Conservation (phyloP, 2,329 filamentous ascomycete genomes). For the Cercospora brassicicola region DNA sequence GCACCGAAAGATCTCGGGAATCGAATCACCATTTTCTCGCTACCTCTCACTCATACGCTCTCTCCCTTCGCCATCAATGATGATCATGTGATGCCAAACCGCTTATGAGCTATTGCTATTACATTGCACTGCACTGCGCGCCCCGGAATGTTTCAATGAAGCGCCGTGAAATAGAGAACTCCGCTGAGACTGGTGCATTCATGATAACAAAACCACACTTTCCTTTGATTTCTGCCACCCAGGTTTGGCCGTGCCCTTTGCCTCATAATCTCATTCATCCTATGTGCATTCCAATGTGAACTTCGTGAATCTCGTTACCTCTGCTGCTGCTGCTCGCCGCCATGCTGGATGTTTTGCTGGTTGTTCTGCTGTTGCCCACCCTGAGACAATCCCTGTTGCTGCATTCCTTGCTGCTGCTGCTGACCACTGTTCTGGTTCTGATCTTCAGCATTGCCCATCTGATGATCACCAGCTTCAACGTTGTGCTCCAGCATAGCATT, state of each 20-base stretch:
- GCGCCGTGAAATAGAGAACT: conserved; percentile 4
- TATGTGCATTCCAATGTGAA: conserved; percentile 12
- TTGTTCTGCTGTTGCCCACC: background rate
- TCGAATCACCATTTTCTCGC: background rate
- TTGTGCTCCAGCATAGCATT: conserved; percentile 10
- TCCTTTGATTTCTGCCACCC: background rate
- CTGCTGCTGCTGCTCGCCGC: conserved; percentile 7
- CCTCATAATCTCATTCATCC: conserved; percentile 3
- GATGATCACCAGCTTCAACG: background rate
- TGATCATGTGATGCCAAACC: background rate
- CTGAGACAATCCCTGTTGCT: background rate
- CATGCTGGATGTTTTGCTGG: conserved; percentile 7
- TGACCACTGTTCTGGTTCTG: background rate
- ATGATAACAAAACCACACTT: background rate
- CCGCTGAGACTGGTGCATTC: conserved; percentile 12
- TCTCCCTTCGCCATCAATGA: background rate
- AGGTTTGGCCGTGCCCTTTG: background rate
- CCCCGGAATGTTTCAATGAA: conserved; percentile 1
- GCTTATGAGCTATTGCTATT: conserved; percentile 6
- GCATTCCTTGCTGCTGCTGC: conserved; percentile 1
- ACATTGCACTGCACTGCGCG: conserved; percentile 12
- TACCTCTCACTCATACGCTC: background rate
- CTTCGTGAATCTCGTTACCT: conserved; percentile 10
- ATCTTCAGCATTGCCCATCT: background rate
- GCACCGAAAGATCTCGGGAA: background rate